Percentiles rank a stretch among this genome's conserved stretches.
These are phyloP conservation scores for Sporothrix brunneoviolacea DNA, from an alignment of 2,329 filamentous ascomycete species.

Conservation along the genomic window DNA sequence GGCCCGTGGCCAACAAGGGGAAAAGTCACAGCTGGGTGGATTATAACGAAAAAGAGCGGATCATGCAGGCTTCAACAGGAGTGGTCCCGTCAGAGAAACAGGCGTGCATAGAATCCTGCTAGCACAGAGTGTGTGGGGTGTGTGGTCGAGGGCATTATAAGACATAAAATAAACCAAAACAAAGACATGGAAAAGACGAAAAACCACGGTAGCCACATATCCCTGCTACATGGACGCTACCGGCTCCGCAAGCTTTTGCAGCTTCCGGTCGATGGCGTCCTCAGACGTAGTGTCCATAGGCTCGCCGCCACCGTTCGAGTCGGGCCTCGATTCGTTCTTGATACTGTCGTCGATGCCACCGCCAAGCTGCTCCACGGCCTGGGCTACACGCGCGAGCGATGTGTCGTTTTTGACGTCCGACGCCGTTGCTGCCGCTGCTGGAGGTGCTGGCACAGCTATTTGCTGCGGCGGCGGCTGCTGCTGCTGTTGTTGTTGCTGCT, in stretches of 20 bases:
- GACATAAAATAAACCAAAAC: not conserved
- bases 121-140: no score
- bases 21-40: no score
- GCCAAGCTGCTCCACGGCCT: conserved; percentile 35
- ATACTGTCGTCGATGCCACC: no score
- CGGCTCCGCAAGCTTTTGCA: conserved; percentile 1
- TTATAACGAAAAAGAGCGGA: not conserved
- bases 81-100: not conserved
- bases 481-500: conserved; percentile 6
- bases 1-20: no score
- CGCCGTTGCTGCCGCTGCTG: not conserved
- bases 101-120: no score
- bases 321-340: no score
- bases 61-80: no score
- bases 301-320: conserved; percentile 1
- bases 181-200: not conserved
- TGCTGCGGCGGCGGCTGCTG: not conserved
- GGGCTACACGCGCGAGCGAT: conserved; percentile 44
- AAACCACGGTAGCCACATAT: not conserved
- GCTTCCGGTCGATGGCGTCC: not conserved
- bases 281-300: conserved; percentile 13
- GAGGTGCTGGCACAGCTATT: not conserved
- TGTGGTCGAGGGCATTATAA: no score
- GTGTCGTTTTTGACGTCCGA: conserved; percentile 5
- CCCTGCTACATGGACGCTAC: not conserved